These are phyloP conservation scores for Phytophthora cactorum DNA, from an alignment of 352 stramenopile genomes.

Conservation along the genomic window DNA sequence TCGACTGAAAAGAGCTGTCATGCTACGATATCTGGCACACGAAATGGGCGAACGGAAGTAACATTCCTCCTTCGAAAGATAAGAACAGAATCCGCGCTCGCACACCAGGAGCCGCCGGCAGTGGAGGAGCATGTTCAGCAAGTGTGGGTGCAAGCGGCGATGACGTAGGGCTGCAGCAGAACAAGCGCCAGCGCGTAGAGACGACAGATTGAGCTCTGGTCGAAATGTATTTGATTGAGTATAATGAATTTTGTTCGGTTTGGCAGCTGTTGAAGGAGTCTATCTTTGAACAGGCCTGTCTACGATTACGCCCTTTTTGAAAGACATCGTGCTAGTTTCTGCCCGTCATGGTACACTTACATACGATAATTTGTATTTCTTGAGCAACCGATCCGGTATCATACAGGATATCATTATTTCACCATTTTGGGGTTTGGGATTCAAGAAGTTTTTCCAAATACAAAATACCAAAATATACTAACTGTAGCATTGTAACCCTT, in stretches of 20 bases:
- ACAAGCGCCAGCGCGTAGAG: background rate
- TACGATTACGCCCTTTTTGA: background rate
- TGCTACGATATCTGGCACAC: slow-evolving; percentile 15
- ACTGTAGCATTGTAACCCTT: background rate
- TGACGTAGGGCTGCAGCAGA: background rate
- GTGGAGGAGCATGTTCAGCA: background rate
- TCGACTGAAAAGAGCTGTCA: background rate
- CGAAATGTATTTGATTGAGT: no score
- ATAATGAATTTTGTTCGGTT: no score
- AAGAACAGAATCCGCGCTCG: background rate
- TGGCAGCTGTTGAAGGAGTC: no score
- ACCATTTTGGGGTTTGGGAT: background rate
- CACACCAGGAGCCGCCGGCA: background rate
- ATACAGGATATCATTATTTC: background rate
- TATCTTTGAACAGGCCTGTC: no score
- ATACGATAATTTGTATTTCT: background rate
- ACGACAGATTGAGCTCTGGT: background rate
- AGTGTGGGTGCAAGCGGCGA: background rate
- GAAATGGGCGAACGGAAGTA: background rate
- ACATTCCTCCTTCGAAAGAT: background rate
- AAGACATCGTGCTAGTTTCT: background rate
- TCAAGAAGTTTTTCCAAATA: background rate
- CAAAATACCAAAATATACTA: background rate
- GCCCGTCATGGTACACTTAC: background rate
- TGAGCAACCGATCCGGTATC: background rate